These are phyloP conservation scores for Trichosporon inkin DNA, from an alignment of 1,284 basidiomycete genomes.

Conservation along the genomic window DNA sequence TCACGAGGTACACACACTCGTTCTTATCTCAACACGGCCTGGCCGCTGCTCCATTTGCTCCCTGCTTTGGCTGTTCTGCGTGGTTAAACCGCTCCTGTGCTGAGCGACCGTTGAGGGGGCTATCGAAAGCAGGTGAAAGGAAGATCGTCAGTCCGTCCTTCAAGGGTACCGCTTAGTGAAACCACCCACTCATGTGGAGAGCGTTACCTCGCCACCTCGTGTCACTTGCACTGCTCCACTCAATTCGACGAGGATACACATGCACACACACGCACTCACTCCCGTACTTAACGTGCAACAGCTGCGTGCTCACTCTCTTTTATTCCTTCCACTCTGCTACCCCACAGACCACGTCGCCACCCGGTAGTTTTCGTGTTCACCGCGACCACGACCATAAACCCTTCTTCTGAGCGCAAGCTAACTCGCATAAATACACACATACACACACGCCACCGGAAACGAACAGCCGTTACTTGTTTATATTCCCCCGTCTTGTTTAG, in stretches of 20 bases:
- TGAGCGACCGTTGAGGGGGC: no score
- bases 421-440: no score
- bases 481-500: neutral
- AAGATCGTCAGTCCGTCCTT: neutral
- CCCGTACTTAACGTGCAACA: neutral
- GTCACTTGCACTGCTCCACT: slow-evolving; percentile 6
- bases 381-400: no score
- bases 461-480: neutral
- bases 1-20: no score
- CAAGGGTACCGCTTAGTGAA: neutral
- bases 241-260: slow-evolving; percentile 3
- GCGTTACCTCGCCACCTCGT: slow-evolving; percentile 7
- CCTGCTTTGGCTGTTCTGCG: no score
- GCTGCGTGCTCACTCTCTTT: neutral
- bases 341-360: neutral
- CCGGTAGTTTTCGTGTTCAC: no score
- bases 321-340: neutral
- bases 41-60: no score
- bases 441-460: slow-evolving; percentile 3
- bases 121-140: slow-evolving; percentile 17
- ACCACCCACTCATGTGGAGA: neutral
- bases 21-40: no score
- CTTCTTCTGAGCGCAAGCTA: no score
- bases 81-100: no score
- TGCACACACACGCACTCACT: slow-evolving; percentile 7